These are phyloP conservation scores for Bonia amplexicaulis DNA, from an alignment of 176 grass and related monocot species.

Conservation along the genomic window DNA sequence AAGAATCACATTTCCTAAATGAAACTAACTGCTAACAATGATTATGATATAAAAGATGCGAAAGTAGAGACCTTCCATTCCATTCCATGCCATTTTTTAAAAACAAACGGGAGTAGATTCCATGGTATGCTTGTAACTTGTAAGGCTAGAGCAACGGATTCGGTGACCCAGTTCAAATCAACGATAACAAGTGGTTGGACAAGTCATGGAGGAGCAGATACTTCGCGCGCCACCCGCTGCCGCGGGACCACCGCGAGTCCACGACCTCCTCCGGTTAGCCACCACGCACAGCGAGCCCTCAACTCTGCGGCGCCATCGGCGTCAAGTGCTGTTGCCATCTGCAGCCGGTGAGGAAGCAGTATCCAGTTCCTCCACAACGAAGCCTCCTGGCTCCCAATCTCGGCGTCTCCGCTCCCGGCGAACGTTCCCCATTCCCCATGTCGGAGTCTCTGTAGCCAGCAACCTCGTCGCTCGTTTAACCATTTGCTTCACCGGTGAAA, in stretches of 20 bases:
- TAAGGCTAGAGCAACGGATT: not conserved
- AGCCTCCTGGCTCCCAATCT: not conserved
- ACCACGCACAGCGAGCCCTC: not conserved
- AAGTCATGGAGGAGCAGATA: not conserved
- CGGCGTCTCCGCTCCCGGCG: not conserved
- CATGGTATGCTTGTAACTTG: not conserved
- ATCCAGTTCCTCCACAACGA: not conserved
- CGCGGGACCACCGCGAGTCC: not conserved
- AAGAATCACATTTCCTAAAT: not conserved
- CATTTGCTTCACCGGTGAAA: no score
- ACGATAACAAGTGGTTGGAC: not conserved
- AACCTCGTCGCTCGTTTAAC: no score
- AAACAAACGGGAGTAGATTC: not conserved
- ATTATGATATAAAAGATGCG: not conserved
- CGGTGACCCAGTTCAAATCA: not conserved
- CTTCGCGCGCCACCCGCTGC: not conserved
- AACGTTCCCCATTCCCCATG: not conserved
- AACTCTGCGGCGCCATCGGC: not conserved
- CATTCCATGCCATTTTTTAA: not conserved
- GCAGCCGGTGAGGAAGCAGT: not conserved
- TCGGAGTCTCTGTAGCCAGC: not conserved
- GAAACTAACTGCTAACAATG: not conserved
- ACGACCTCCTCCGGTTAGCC: not conserved
- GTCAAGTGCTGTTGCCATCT: not conserved
- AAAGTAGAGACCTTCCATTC: not conserved